Conservation (phyloP, 176 grass and related monocot genomes). For the Pontederia crassipes region DNA sequence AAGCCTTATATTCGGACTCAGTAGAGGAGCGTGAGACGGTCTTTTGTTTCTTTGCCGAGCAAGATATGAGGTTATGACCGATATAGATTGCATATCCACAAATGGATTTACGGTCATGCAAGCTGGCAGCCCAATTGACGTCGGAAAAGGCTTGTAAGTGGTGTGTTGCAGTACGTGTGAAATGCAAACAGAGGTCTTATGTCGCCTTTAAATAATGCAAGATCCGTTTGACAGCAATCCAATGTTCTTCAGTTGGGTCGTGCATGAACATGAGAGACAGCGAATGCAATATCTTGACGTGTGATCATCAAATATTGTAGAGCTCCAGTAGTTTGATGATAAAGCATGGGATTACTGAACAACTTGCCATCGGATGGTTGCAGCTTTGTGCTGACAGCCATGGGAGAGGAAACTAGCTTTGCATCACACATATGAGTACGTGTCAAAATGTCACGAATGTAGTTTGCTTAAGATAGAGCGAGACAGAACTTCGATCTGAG, state of each 20-base stretch:
- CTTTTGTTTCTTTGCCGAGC: neutral
- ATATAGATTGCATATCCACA: neutral
- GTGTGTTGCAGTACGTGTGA: neutral
- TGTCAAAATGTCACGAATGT: neutral
- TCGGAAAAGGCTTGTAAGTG: neutral
- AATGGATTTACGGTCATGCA: neutral
- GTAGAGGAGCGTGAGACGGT: constrained; percentile 3
- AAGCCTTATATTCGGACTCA: constrained; percentile 5
- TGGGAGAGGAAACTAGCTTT: neutral
- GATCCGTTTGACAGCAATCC: neutral
- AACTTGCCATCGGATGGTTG: neutral
- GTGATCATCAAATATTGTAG: constrained; percentile 1
- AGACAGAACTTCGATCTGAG: neutral
- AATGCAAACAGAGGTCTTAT: neutral
- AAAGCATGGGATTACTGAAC: neutral
- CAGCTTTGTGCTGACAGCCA: neutral
- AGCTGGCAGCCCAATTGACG: neutral
- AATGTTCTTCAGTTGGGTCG: neutral
- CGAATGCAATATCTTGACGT: neutral
- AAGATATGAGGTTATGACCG: neutral
- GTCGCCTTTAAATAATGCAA: neutral
- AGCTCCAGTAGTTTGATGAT: neutral
- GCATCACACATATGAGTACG: neutral
- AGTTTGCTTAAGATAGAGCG: neutral
- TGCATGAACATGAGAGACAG: constrained; percentile 7